Evolutionary conservation across 2,329 filamentous ascomycete genomes (phyloP).

Genomic region (Alternaria metachromatica): DNA sequence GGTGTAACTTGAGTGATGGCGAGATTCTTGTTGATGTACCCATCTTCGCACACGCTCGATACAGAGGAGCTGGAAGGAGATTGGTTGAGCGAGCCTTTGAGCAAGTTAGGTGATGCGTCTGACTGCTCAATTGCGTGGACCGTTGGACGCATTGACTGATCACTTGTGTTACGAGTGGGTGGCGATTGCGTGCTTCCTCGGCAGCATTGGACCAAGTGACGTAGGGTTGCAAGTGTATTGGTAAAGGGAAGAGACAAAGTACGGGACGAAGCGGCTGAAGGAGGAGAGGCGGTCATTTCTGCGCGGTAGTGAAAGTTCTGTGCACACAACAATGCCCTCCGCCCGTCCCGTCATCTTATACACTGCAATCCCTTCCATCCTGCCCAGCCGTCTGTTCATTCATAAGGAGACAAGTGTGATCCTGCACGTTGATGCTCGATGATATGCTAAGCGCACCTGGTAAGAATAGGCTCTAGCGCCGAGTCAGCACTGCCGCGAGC

Average conservation of each 20-base stretch:
- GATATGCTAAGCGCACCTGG: slow-evolving; percentile 1
- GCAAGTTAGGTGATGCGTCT: background rate
- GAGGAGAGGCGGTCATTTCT: background rate
- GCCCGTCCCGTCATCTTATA: background rate
- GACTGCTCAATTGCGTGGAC: background rate
- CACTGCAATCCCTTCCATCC: background rate
- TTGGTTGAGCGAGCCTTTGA: background rate
- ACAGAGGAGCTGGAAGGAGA: background rate
- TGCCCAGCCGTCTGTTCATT: background rate
- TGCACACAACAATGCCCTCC: background rate
- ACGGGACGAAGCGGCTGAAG: background rate
- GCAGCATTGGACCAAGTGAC: background rate
- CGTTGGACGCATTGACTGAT: background rate
- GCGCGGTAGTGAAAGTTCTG: background rate
- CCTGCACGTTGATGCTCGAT: background rate
- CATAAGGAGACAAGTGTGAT: background rate
- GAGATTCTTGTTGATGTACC: background rate
- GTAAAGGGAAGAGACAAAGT: background rate
- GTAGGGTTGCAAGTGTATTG: background rate
- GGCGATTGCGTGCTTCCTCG: background rate
- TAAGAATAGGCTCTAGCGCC: background rate
- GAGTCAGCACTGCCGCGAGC: slow-evolving; percentile 6
- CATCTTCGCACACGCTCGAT: background rate
- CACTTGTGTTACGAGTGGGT: too few relatives aligned
- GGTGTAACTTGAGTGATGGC: background rate